Base-by-base conservation (phyloP, 371 early-diverging fungal genomes). In the Apophysomyces sp. region DNA sequence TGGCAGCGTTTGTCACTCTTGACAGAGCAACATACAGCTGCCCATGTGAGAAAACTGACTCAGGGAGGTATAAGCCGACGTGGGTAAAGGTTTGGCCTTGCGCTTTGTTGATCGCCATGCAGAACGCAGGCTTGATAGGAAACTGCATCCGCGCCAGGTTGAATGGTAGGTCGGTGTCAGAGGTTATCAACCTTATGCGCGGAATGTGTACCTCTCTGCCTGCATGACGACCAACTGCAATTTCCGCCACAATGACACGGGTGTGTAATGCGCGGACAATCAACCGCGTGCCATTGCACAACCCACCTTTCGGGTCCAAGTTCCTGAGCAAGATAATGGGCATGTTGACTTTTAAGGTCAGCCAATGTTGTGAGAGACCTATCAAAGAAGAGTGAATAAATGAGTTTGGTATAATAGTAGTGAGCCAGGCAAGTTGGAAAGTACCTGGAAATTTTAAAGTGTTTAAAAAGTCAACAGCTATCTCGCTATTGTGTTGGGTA, bases 21-120 rank as follows among this genome's bases (percentile, higher is more conserved):
- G 55, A 58, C 55, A 62, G 54, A 13, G 59, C 67, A 1, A 61
- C 54, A 52, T 66, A 66, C 15, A 61, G 37, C 11, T 57, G 57
- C 0, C 68, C 61, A 36, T 68, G 63, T 0, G 49, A 16, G n/a
- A 68, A 53, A 21, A 60, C 40, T 3, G 60, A 40, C 3, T 40
- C n/a, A 0, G 51, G 49, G n/a, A 70, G 56, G 31, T 63, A 67
- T 9, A 70, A 31, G 2, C 56, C 58, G 1, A 64, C 62, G 55
- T 41, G 26, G 1, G 55, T 29, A n/a, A 66, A 53, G 3, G 64
- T 68, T 49, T 72, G 69, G 3, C 69, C 69, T 58, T 72, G 62
- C 9, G 60, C 16, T 29, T 72, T 72, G 30, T 62, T 69, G 28
- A 74, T 74, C 6, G 74, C 65, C 61, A 74, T 68, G 0, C 64